These are phyloP conservation scores for Fremontodendron californicum DNA, from an alignment of 345 rosid species.

Conservation along the genomic window DNA sequence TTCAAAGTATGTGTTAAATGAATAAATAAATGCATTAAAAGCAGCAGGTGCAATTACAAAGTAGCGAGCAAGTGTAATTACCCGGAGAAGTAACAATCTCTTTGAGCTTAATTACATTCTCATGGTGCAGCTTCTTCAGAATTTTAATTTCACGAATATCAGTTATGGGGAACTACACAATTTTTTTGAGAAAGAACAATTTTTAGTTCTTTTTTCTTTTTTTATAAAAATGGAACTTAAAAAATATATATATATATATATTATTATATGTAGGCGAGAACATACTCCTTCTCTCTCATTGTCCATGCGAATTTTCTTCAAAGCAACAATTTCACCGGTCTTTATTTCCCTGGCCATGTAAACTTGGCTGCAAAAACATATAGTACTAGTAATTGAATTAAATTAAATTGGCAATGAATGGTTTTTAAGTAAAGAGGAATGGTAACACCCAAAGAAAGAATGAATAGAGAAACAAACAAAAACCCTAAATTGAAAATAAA, in stretches of 20 bases:
- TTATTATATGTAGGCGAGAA: no score
- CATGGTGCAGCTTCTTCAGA: conserved; percentile 70
- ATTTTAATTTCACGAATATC: conserved; percentile 79
- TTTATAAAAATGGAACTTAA: no score
- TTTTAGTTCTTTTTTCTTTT: no score
- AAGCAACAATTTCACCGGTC: conserved; percentile 89
- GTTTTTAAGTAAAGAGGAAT: background rate
- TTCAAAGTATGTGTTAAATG: background rate
- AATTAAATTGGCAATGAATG: background rate
- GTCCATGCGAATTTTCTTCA: conserved; percentile 97
- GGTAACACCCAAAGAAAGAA: background rate
- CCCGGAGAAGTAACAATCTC: conserved; percentile 80
- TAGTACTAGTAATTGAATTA: background rate
- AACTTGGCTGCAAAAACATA: conserved; percentile 64
- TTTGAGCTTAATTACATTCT: conserved; percentile 63
- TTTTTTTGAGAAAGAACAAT: background rate
- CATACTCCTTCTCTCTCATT: conserved; percentile 95
- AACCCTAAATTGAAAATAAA: background rate
- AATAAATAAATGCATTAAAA: background rate
- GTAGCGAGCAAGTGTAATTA: conserved; percentile 14
- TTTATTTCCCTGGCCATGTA: conserved; percentile 89
- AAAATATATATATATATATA: background rate
- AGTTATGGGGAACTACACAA: conserved; percentile 64
- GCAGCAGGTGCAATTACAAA: background rate
- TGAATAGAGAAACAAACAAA: background rate